A percentile compares a stretch with the other conserved stretches of the same genome.
Conservation (phyloP, 768 basidiomycete genomes). For the Cytidiella melzeri region DNA sequence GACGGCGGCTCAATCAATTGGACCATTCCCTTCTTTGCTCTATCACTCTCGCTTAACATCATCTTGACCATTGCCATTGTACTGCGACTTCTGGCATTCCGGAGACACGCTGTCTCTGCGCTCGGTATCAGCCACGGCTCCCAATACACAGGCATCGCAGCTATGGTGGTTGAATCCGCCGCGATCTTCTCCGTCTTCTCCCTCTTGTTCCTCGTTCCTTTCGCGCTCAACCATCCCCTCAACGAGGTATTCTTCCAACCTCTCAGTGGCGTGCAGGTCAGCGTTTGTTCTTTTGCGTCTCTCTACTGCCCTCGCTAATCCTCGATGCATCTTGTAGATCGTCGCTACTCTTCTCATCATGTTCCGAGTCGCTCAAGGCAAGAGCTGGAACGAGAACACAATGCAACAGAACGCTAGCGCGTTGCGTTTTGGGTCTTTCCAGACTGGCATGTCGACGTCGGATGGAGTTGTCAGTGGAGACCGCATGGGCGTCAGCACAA, state of each 20-base stretch:
- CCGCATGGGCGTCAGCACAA: too few species aligned
- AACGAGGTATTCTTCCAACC: conserved; percentile 18
- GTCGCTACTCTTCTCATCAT: conserved; percentile 22
- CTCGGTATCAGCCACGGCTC: conserved; percentile 15
- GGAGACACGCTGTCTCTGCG: conserved; percentile 4
- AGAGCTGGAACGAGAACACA: conserved; percentile 10
- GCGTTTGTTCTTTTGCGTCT: not conserved
- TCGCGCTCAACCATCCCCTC: conserved; percentile 17
- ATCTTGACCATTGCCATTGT: conserved; percentile 22
- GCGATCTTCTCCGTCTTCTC: conserved; percentile 22
- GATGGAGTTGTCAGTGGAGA: too few species aligned
- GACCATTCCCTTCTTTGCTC: conserved; percentile 6
- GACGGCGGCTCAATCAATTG: conserved; percentile 1
- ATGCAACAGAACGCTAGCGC: too few species aligned
- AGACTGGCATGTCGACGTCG: too few species aligned
- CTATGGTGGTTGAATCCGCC: conserved; percentile 24
- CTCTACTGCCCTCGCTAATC: not conserved
- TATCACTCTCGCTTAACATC: conserved; percentile 22
- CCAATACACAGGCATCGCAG: conserved; percentile 19
- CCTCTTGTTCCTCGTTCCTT: conserved; percentile 22
- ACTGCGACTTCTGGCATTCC: conserved; percentile 17
- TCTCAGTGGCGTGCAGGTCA: conserved; percentile 14
- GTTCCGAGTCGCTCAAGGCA: too few species aligned
- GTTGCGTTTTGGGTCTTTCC: too few species aligned
- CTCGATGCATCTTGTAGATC: conserved; percentile 10